A percentile compares a stretch with the other conserved stretches of the same genome.
These are phyloP conservation scores for Eleusine indica DNA, from an alignment of 176 grass and related monocot genomes.

Conservation along the genomic window DNA sequence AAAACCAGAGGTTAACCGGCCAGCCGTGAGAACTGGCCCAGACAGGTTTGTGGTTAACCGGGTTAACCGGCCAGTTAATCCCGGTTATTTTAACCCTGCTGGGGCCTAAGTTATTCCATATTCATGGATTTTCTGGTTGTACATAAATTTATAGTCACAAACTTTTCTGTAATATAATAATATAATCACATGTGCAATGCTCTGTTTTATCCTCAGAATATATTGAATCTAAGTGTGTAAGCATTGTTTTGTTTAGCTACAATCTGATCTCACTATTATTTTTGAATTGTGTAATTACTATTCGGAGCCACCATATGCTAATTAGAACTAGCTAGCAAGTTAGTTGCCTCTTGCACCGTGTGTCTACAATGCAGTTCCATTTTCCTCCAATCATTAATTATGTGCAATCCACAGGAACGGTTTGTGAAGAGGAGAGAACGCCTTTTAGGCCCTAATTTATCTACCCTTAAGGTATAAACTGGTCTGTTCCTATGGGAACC, in stretches of 20 bases:
- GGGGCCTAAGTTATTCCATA: neutral
- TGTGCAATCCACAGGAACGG: conserved; percentile 65
- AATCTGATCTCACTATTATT: neutral
- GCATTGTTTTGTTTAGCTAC: conserved; percentile 20
- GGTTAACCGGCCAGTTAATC: too few relatives aligned
- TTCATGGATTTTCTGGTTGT: too few relatives aligned
- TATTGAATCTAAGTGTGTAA: conserved; percentile 3
- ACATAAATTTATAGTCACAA: neutral
- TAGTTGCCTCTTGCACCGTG: neutral
- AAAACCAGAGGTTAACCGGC: too few relatives aligned
- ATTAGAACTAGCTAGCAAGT: conserved; percentile 1
- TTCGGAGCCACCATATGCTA: neutral
- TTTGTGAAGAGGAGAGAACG: conserved; percentile 99
- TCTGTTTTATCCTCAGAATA: conserved; percentile 1
- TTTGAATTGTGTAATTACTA: neutral
- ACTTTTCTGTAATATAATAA: neutral
- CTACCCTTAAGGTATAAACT: conserved; percentile 84
- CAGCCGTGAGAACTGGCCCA: too few relatives aligned
- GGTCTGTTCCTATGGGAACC: neutral
- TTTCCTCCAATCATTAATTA: conserved; percentile 18
- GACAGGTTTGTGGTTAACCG: too few relatives aligned
- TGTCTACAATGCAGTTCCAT: conserved; percentile 9
- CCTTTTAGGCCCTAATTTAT: conserved; percentile 89
- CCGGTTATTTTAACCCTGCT: too few relatives aligned
- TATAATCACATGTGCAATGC: neutral